Percentiles rank a stretch among this genome's conserved stretches.
Evolutionary conservation across 176 grass and related monocot genomes (phyloP).

Genomic region (Luzula sylvatica): DNA sequence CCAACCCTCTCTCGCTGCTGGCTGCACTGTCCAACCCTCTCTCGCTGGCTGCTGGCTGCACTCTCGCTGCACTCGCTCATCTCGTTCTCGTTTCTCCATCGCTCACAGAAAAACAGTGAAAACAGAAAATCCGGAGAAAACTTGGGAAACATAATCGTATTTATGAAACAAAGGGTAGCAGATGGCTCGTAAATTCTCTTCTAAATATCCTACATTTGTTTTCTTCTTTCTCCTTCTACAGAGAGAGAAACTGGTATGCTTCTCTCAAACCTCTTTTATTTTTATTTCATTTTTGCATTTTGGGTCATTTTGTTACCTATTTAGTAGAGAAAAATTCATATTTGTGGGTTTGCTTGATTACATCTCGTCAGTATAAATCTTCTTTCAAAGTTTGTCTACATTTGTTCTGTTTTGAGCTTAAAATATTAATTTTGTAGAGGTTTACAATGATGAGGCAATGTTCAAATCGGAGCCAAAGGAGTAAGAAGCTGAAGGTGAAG

Average conservation of each 20-base stretch:
- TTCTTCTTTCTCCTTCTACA: background rate
- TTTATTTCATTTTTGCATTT: background rate
- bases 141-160: background rate
- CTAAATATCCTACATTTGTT: background rate
- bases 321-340: too few relatives aligned
- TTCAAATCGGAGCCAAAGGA: slow-evolving; percentile 36
- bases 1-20: too few relatives aligned
- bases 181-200: slow-evolving; percentile 17
- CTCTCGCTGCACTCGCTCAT: too few relatives aligned
- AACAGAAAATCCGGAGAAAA: slow-evolving; percentile 11
- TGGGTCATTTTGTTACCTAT: too few relatives aligned
- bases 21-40: too few relatives aligned
- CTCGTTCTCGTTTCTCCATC: too few relatives aligned
- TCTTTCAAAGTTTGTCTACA: background rate
- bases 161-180: slow-evolving; percentile 8
- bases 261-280: slow-evolving; percentile 3
- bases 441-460: slow-evolving; percentile 38
- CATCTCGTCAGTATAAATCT: background rate
- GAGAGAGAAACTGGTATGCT: slow-evolving; percentile 7
- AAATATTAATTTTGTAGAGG: background rate
- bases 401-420: background rate
- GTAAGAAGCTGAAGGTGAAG: slow-evolving; percentile 33
- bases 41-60: too few relatives aligned
- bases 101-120: background rate
- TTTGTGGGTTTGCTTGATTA: background rate